These are phyloP conservation scores for Rhodamnia rubescens DNA, from an alignment of 345 rosid species.

Conservation along the genomic window DNA sequence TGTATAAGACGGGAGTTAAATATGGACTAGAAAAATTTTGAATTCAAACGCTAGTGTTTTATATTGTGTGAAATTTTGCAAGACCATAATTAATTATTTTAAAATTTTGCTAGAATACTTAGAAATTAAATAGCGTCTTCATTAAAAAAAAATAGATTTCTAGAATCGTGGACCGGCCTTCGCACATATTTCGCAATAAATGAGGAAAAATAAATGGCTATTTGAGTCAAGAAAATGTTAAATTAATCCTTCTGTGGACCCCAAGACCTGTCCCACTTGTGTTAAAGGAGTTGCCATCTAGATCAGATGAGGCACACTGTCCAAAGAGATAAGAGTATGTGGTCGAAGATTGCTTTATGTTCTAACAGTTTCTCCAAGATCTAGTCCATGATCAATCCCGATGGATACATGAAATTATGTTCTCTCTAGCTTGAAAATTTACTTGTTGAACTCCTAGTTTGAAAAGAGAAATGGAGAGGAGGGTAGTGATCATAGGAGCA, in stretches of 20 bases:
- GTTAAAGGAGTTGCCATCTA: not conserved
- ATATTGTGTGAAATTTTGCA: not conserved
- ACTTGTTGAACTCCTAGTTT: not conserved
- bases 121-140: fast-evolving
- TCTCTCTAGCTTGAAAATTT: not conserved
- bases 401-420: not conserved
- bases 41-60: fast-evolving
- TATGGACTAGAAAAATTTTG: not conserved
- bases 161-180: no score
- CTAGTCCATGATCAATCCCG: not conserved
- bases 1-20: not conserved
- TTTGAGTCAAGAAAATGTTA: not conserved
- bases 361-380: not conserved
- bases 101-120: not conserved
- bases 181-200: not conserved
- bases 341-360: not conserved
- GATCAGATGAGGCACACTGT: not conserved
- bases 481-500: conserved; percentile 25
- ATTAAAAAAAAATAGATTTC: not conserved
- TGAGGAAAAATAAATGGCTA: not conserved
- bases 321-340: not conserved
- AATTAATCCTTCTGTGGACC: not conserved
- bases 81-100: not conserved
- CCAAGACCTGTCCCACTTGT: not conserved
- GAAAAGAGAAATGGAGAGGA: conserved; percentile 9